Base-by-base conservation (phyloP, 306 rosid genomes). In the Pueraria montana region DNA sequence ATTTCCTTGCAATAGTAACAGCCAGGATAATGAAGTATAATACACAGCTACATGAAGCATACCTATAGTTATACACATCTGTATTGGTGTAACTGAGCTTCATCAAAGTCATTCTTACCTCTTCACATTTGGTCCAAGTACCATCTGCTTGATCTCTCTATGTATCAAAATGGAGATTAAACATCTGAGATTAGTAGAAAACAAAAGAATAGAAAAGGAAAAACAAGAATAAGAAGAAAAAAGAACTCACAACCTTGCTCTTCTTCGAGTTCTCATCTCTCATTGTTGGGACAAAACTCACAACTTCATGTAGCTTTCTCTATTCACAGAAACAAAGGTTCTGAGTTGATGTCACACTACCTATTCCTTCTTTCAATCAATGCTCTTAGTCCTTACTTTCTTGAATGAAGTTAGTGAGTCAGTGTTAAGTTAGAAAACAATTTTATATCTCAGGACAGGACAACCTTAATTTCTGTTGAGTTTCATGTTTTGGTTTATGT, bases 191-290 rank as follows among this genome's bases (percentile, higher is more conserved):
- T 85, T 85, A 81, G 85, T 8, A 43, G 43, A 16, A 71, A 32
- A 70, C 48, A 55, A 23, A 80, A 32, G 36, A 43, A 40, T 30
- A 32, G 6, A 38, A 26, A 34, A 26, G 46, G 21, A 56, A 8
- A 16, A 13, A 9, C 42, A 63, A 38, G 30, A 48, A 21, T 11
- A 38, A 20, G 16, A 46, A 11, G 8, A 66, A 12, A 14, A 11
- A 65, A 65, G 14, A 11, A 45, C 72, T 86, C 90, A 83, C n/a
- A 92, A 96, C 99, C 99, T 93, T 96, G 98, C 89, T 90, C 84
- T 93, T 96, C 90, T 92, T 96, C 72, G 81, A 87, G 89, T 88
- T 92, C 65, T 87, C 99, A 92, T 96, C 97, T 92, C 88, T 91
- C 99, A 96, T 96, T 90, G 97, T 93, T 83, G 87, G 88, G 69